Evolutionary conservation across 2,329 filamentous ascomycete species (phyloP), one percentile per base, ranked within the genome.

Genomic region (Magnaporthales sp.): DNA sequence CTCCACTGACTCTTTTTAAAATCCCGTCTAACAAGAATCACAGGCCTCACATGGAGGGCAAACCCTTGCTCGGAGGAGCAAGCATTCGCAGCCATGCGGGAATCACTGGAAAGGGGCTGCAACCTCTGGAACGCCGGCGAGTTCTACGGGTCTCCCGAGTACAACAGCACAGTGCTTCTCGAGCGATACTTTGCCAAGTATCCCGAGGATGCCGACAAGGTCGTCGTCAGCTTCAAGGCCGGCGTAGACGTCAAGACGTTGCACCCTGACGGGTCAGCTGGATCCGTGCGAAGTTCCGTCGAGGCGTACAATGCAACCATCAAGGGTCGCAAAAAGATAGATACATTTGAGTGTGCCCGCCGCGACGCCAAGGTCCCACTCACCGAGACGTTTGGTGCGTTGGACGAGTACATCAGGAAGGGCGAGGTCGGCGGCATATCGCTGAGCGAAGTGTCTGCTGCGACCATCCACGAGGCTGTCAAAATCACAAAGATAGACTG

Each of bases 191-290:
- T 91, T 72, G 80, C 80, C 32, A 81, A 83, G 68, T 84, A 90
- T 72, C 88, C 89, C 1, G 84, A 88, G 68, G 85, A 90, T 69
- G 86, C 87, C 8, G 78, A 82, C 64, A 86, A 86, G 72, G 80
- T 90, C 11, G 80, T 88, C 11, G 75, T 91, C 62, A 82, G 81
- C 71, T 81, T 91, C 73, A 91, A 91, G 76, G 87, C 87, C 30
- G 84, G 80, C 8, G 51, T 72, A 9, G 69, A 72, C 38, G 91
- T 93, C 0, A 91, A 93, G 72, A 82, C 86, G 0, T 77, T 97
- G 13, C 87, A 94, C 8, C 92, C 93, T 0, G 82, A 84, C 60
- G 82, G 84, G 24, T 84, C 81, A 4, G 81, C 83, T 7, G 81
- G 83, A 58, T 80, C 79, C 60, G 78, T 89, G 24, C 83, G 85